These are phyloP conservation scores for Penicillium brevicompactum DNA, from an alignment of 2,329 filamentous ascomycete genomes.

Conservation along the genomic window DNA sequence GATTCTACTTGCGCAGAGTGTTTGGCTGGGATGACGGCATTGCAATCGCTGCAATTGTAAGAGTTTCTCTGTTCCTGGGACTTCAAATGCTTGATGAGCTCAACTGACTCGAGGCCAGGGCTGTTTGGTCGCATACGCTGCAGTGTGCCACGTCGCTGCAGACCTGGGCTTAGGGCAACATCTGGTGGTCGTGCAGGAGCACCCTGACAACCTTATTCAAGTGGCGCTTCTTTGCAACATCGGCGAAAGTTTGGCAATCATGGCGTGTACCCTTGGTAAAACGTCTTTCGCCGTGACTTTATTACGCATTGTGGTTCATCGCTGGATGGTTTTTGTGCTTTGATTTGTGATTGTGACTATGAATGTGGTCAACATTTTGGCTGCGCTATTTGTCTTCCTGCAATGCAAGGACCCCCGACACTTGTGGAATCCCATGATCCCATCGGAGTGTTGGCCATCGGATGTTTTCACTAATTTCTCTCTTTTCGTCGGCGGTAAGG, in stretches of 20 bases:
- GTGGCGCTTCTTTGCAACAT: slow-evolving; percentile 23
- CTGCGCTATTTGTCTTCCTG: slow-evolving; percentile 21
- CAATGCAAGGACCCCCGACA: slow-evolving; percentile 26
- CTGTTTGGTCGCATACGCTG: slow-evolving; percentile 17
- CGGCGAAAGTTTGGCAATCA: slow-evolving; percentile 40
- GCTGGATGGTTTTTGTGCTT: slow-evolving; percentile 38
- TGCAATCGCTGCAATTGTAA: slow-evolving; percentile 16
- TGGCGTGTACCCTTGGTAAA: slow-evolving; percentile 45
- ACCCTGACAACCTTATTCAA: slow-evolving; percentile 16
- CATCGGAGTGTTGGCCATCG: slow-evolving; percentile 23
- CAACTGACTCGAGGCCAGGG: slow-evolving; percentile 2
- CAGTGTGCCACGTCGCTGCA: slow-evolving; percentile 19
- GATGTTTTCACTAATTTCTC: slow-evolving; percentile 24
- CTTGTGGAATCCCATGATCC: slow-evolving; percentile 21
- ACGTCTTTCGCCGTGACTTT: slow-evolving; percentile 45
- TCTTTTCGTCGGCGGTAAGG: slow-evolving; percentile 24
- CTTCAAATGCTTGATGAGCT: neutral
- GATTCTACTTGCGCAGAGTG: slow-evolving; percentile 13
- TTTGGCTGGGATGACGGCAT: slow-evolving; percentile 24
- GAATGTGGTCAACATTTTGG: slow-evolving; percentile 23
- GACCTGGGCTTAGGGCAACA: slow-evolving; percentile 17
- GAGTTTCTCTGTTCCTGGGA: neutral
- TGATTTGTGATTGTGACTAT: slow-evolving; percentile 37
- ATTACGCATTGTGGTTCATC: slow-evolving; percentile 37
- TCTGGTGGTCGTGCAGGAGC: slow-evolving; percentile 8